Base-by-base conservation (phyloP, 2,329 filamentous ascomycete species). In the Epichloe amarillans region DNA sequence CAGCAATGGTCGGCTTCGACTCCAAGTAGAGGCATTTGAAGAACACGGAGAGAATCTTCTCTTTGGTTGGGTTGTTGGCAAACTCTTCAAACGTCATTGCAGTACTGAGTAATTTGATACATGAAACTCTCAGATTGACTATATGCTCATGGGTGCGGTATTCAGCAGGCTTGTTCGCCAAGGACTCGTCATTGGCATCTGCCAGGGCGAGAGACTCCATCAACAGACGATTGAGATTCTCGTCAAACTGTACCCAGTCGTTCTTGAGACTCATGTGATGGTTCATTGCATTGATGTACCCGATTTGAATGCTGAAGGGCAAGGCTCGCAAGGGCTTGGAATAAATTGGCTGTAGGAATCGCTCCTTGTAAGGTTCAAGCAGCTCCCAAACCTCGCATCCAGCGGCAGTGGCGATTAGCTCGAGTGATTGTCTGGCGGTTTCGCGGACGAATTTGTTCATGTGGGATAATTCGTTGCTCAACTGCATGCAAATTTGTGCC, bases 1-100 rank as follows among this genome's bases (percentile, higher is more conserved):
- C 91, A 52, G 93, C 87, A 49, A 96, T 94, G 2, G 95, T 95
- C 40, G 90, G 87, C 45, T 86, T 83, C 3, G 90, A 94, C 62
- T 94, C 89, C 0, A 88, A 91, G 66, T 98, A 98, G 1, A 98
- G 74, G 38, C 88, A 94, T 63, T 96, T 97, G 77, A 99, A 99
- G 70, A 98, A 98, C 1, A 97, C 89, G 0, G 87, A 83, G 17
- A 98, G 90, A 46, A 97, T 95, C 61, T 80, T 82, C 1, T 72
- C 76, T 48, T 83, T 72, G 0, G 79, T 83, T 0, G 78, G 61
- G 1, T 79, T 82, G 50, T 87, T 88, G 53, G 84, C 84, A 64
- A 96, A 97, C 36, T 96, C 91, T 5, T 91, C 86, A 62, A 95
- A 93, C 42, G 83, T 80, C 79, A 97, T 95, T 0, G 93, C 93